Evolutionary conservation across 2,329 filamentous ascomycete genomes (phyloP).

Genomic region (Alternaria sp.): DNA sequence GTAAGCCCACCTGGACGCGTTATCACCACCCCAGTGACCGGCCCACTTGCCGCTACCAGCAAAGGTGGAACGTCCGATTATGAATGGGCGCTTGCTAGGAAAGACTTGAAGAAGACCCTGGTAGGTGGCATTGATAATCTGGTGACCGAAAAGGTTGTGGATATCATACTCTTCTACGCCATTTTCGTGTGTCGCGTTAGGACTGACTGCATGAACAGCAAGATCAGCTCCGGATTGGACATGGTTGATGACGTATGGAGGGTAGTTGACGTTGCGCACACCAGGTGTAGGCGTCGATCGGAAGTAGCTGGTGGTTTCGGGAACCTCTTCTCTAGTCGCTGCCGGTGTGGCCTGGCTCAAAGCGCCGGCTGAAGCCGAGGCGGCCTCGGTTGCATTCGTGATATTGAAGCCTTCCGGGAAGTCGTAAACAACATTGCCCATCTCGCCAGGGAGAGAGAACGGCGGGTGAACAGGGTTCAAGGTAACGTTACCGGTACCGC

Average conservation of each 20-base stretch:
- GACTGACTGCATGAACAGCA: slow-evolving; percentile 74
- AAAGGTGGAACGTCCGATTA: slow-evolving; percentile 85
- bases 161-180: slow-evolving; percentile 80
- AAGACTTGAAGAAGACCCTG: slow-evolving; percentile 70
- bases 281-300: slow-evolving; percentile 69
- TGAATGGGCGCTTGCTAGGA: slow-evolving; percentile 77
- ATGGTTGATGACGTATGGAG: slow-evolving; percentile 80
- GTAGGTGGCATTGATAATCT: slow-evolving; percentile 80
- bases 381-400: slow-evolving; percentile 73
- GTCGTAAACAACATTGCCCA: slow-evolving; percentile 65
- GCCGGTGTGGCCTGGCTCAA: slow-evolving; percentile 58
- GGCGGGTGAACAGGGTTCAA: slow-evolving; percentile 74
- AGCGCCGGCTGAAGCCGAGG: slow-evolving; percentile 64
- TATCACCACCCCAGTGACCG: slow-evolving; percentile 82
- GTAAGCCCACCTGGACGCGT: slow-evolving; percentile 73
- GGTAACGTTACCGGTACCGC: slow-evolving; percentile 70
- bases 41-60: slow-evolving; percentile 77
- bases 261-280: slow-evolving; percentile 72
- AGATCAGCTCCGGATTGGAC: slow-evolving; percentile 70
- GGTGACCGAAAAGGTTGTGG: slow-evolving; percentile 75
- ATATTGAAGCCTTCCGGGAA: slow-evolving; percentile 76
- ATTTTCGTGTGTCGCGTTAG: slow-evolving; percentile 79
- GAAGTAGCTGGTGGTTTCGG: slow-evolving; percentile 57
- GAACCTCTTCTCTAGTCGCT: slow-evolving; percentile 21
- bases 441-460: slow-evolving; percentile 71